Evolutionary conservation across 257 asterid genomes (phyloP).

Genomic region (Scutellaria galericulata): DNA sequence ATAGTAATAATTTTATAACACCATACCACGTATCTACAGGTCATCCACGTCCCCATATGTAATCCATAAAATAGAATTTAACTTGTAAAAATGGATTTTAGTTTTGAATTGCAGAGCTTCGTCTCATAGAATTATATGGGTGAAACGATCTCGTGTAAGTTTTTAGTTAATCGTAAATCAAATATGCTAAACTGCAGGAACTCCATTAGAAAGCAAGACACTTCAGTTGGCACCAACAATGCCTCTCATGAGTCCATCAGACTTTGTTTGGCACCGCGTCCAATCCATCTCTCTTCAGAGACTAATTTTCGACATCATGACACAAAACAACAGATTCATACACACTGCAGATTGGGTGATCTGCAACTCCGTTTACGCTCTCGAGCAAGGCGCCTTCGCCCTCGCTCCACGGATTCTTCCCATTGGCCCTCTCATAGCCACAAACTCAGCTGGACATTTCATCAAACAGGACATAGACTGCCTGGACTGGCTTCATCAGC

Average conservation of each 20-base stretch:
- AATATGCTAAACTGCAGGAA: slow-evolving; percentile 32
- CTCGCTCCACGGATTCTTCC: slow-evolving; percentile 35
- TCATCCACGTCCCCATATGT: too few species aligned
- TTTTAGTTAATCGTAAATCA: background rate
- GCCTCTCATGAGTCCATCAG: slow-evolving; percentile 41
- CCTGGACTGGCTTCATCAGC: slow-evolving; percentile 47
- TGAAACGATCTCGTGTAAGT: too few species aligned
- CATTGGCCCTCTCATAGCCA: slow-evolving; percentile 45
- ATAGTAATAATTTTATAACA: too few species aligned
- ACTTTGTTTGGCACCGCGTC: slow-evolving; percentile 39
- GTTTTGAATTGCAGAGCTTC: too few species aligned
- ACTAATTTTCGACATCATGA: slow-evolving; percentile 36
- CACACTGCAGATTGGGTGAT: slow-evolving; percentile 38
- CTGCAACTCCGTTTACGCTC: slow-evolving; percentile 40
- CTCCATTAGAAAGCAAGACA: slow-evolving; percentile 24
- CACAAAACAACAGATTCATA: slow-evolving; percentile 22
- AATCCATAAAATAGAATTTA: too few species aligned
- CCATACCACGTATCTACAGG: too few species aligned
- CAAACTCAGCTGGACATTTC: slow-evolving; percentile 34
- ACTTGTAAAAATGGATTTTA: too few species aligned
- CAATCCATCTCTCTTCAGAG: slow-evolving; percentile 6
- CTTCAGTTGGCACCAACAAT: slow-evolving; percentile 39
- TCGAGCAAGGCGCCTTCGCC: slow-evolving; percentile 49
- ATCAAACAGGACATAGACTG: slow-evolving; percentile 30
- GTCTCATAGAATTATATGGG: too few species aligned